phyloP scores from a whole-genome alignment of 495 filamentous ascomycete genomes.

The Penicillium cinerascens region DNA sequence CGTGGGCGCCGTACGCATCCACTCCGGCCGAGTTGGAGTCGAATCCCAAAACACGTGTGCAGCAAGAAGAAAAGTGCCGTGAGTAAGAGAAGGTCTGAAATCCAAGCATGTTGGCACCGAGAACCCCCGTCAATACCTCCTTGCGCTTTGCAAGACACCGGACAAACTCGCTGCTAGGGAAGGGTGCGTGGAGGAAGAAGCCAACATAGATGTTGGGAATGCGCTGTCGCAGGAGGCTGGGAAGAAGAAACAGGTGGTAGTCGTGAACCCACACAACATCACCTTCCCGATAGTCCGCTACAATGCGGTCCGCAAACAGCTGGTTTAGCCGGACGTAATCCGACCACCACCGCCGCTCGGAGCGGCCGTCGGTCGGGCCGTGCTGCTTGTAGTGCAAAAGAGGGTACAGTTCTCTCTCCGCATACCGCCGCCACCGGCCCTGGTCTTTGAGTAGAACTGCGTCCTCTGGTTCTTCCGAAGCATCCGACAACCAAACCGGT shows the following conservation, averaged over 20 bases:
- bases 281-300: conserved; percentile 80
- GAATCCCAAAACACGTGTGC: conserved; percentile 80
- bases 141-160: conserved; percentile 81
- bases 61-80: conserved; percentile 87
- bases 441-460: conserved; percentile 71
- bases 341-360: conserved; percentile 77
- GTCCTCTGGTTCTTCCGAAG: conserved; percentile 59
- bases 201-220: conserved; percentile 82
- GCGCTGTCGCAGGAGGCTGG: conserved; percentile 76
- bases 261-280: conserved; percentile 91
- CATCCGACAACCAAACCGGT: conserved; percentile 83
- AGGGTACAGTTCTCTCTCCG: conserved; percentile 84
- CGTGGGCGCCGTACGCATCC: conserved; percentile 82
- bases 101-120: conserved; percentile 85
- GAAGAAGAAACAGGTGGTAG: conserved; percentile 83
- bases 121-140: conserved; percentile 79
- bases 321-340: conserved; percentile 87
- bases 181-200: conserved; percentile 88
- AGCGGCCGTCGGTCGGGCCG: conserved; percentile 77
- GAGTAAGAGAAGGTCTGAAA: conserved; percentile 94
- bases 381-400: conserved; percentile 93
- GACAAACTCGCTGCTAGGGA: conserved; percentile 91
- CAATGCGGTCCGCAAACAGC: conserved; percentile 80
- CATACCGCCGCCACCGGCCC: conserved; percentile 77
- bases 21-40: conserved; percentile 77